A percentile compares a stretch with the other conserved stretches of the same genome.
These are phyloP conservation scores for Tylopilus plumbeoviolaceoides DNA, from an alignment of 768 basidiomycete species.

Conservation along the genomic window DNA sequence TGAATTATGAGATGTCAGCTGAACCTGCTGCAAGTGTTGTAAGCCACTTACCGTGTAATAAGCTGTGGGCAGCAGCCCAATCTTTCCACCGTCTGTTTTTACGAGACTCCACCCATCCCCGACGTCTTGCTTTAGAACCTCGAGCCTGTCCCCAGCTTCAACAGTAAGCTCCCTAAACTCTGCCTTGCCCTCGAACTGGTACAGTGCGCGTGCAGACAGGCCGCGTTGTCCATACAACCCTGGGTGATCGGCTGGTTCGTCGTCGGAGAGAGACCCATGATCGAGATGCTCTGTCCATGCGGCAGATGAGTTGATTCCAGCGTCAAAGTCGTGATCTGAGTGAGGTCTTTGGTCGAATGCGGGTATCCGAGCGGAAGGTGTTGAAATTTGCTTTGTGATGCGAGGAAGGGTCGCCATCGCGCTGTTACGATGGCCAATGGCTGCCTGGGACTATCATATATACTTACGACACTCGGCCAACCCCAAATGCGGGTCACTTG, in stretches of 20 bases:
- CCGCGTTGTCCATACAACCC: conserved; percentile 34
- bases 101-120: conserved; percentile 83
- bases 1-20: conserved; percentile 24
- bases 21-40: not conserved
- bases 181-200: conserved; percentile 68
- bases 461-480: not conserved
- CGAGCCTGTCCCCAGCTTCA: conserved; percentile 64
- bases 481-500: conserved; percentile 2
- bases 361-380: conserved; percentile 6
- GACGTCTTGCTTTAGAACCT: conserved; percentile 66
- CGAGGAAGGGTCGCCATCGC: conserved; percentile 38
- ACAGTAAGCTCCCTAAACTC: conserved; percentile 72
- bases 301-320: conserved; percentile 70
- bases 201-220: conserved; percentile 63
- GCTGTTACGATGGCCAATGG: not conserved
- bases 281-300: conserved; percentile 72
- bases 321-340: conserved; percentile 53
- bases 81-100: conserved; percentile 48
- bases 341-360: conserved; percentile 26
- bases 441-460: not conserved
- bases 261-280: conserved; percentile 45
- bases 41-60: conserved; percentile 63
- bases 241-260: conserved; percentile 40
- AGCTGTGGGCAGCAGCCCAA: conserved; percentile 64
- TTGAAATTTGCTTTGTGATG: conserved; percentile 24